phyloP scores from a whole-genome alignment of 139 green algal genomes.

The Chlorella sp. region DNA sequence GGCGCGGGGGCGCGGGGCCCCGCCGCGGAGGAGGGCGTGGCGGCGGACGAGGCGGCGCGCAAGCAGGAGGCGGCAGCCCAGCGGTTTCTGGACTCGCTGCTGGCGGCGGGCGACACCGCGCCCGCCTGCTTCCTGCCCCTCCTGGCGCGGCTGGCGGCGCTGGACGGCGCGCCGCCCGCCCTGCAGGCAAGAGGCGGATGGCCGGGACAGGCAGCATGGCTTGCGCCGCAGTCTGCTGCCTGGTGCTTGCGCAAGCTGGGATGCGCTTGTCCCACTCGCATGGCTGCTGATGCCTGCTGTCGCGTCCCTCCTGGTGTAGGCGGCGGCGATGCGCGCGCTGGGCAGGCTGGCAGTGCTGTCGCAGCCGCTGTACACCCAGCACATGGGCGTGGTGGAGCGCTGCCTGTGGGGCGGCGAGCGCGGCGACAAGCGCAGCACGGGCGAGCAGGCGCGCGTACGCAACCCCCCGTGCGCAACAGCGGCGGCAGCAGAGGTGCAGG shows the following conservation, averaged over 20 bases:
- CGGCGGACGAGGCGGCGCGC: conserved; percentile 9
- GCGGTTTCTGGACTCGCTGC: conserved; percentile 24
- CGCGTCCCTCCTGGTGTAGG: neutral
- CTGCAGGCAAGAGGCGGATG: neutral
- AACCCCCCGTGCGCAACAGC: neutral
- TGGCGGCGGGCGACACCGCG: conserved; percentile 16
- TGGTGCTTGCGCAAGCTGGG: too few relatives aligned
- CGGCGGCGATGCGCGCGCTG: conserved; percentile 4
- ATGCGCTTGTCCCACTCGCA: too few relatives aligned
- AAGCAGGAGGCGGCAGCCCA: conserved; percentile 28
- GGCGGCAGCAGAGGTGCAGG: neutral
- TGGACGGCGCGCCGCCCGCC: neutral
- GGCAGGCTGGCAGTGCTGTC: conserved; percentile 24
- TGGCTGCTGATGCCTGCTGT: neutral
- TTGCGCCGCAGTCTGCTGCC: neutral
- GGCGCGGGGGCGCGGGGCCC: conserved; percentile 5
- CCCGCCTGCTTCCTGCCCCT: conserved; percentile 38
- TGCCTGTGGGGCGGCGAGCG: neutral
- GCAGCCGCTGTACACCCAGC: conserved; percentile 6
- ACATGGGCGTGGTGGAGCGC: neutral
- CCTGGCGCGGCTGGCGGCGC: conserved; percentile 11
- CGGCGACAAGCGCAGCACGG: too few relatives aligned
- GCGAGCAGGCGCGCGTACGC: neutral
- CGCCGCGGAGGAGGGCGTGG: conserved; percentile 4
- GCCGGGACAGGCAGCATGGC: neutral